Evolutionary conservation across 768 basidiomycete species (phyloP).

Genomic region (Rhodotorula kratochvilovae): DNA sequence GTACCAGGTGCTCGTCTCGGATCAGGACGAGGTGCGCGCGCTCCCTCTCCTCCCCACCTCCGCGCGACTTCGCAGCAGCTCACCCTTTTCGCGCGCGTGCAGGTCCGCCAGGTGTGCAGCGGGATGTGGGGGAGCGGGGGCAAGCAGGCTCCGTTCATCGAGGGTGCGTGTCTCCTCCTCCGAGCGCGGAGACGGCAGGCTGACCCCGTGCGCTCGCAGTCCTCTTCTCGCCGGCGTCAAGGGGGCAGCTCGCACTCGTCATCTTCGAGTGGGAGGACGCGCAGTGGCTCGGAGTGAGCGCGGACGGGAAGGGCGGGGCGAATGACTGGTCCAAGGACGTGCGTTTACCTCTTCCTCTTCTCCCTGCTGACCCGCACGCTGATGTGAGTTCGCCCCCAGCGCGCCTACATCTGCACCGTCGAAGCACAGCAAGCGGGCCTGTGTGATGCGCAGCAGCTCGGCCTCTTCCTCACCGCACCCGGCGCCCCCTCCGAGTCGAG

Average conservation of each 20-base stretch:
- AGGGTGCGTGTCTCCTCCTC: constrained; percentile 42
- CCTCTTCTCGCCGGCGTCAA: constrained; percentile 68
- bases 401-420: constrained; percentile 88
- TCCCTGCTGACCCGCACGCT: constrained; percentile 55
- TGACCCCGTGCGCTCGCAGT: constrained; percentile 48
- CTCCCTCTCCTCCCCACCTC: not conserved
- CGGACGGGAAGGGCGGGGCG: constrained; percentile 33
- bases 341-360: constrained; percentile 51
- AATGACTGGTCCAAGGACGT: constrained; percentile 44
- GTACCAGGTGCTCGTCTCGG: constrained; percentile 29
- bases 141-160: constrained; percentile 47
- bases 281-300: constrained; percentile 63
- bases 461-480: constrained; percentile 78
- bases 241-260: constrained; percentile 86
- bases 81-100: constrained; percentile 69
- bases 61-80: constrained; percentile 55
- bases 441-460: constrained; percentile 66
- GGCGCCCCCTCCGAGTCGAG: constrained; percentile 61
- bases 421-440: constrained; percentile 66
- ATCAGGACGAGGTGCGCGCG: constrained; percentile 11
- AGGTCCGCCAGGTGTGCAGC: constrained; percentile 78
- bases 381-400: constrained; percentile 53
- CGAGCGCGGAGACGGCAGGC: not conserved
- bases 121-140: constrained; percentile 77
- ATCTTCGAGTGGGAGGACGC: constrained; percentile 94